Percentiles rank a stretch among this genome's conserved stretches.
Evolutionary conservation across 2,329 filamentous ascomycete species (phyloP).

Genomic region (Cladosporium colombiae): DNA sequence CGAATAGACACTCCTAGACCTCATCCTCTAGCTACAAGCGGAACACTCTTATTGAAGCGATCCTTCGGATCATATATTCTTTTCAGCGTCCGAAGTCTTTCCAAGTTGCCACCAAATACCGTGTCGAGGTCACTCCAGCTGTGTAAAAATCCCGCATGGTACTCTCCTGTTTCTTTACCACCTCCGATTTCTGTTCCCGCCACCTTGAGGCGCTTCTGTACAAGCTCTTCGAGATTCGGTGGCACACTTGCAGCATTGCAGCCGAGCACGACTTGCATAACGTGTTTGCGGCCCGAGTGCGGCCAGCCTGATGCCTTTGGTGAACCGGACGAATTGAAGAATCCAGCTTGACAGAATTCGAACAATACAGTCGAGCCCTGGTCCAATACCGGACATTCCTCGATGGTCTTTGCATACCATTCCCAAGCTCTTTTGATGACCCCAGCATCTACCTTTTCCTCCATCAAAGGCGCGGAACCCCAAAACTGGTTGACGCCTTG

Average conservation of each 20-base stretch:
- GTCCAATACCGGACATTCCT: slow-evolving; percentile 25
- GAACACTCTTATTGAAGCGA: slow-evolving; percentile 29
- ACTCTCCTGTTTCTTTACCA: slow-evolving; percentile 28
- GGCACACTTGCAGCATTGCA: slow-evolving; percentile 24
- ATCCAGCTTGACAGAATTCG: slow-evolving; percentile 34
- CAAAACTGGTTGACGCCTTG: slow-evolving; percentile 31
- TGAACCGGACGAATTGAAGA: slow-evolving; percentile 26
- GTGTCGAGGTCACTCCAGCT: slow-evolving; percentile 27
- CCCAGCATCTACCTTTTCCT: slow-evolving; percentile 29
- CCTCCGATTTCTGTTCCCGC: slow-evolving; percentile 25
- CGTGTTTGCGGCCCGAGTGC: slow-evolving; percentile 28
- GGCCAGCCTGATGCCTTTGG: slow-evolving; percentile 31
- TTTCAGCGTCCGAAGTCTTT: slow-evolving; percentile 28
- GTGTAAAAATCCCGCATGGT: slow-evolving; percentile 31
- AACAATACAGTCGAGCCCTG: slow-evolving; percentile 31
- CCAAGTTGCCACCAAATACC: slow-evolving; percentile 31
- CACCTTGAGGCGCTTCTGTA: slow-evolving; percentile 24
- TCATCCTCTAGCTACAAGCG: slow-evolving; percentile 9
- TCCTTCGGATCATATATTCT: slow-evolving; percentile 26
- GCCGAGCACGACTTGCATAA: slow-evolving; percentile 32
- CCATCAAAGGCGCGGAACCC: slow-evolving; percentile 30
- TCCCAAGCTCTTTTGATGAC: slow-evolving; percentile 32
- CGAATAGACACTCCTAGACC: not conserved
- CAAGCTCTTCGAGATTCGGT: slow-evolving; percentile 25
- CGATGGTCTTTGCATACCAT: slow-evolving; percentile 32